Base-by-base conservation (phyloP, 2,329 filamentous ascomycete species). In the Blastomyces parvus region DNA sequence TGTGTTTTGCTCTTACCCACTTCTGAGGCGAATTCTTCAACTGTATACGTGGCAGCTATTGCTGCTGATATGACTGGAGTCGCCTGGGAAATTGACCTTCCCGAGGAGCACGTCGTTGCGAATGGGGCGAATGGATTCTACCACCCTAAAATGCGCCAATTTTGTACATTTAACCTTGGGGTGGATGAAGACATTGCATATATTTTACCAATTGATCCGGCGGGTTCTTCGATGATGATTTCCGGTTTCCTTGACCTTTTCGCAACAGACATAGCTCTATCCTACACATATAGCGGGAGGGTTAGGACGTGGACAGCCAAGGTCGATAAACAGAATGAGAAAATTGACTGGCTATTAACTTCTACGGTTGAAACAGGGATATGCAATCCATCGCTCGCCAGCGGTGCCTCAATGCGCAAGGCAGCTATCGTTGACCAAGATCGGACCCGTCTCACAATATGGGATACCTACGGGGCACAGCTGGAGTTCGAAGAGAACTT, bases 231-330 rank as follows among this genome's bases (percentile, higher is more conserved):
- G 48, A 84, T 87, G 1, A 81, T 87, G 2, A 84, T 86, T 13
- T 89, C 90, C 3, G 89, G 88, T 0, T 95, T 91, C 66, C 82
- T 96, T 40, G 91, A 96, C 73, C 84, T 90, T 0, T 96, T 96
- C 73, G 89, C 91, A 13, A 86, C 88, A 48, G 91, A 96, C 71
- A 86, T 95, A 59, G 91, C 90, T 14, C 86, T 96, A 33, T 94
- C 91, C 0, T 96, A 94, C 72, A 93, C 89, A 0, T 81, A 84
- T 27, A 82, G 82, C 11, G 92, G 91, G 0, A 79, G 87, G 6
- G 83, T 96, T 53, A 86, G 88, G 65, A 93, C 92, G 48, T 96
- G 91, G 91, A 91, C 91, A 3, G 90, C 90, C 3, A 85, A 87
- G 62, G 82, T 96, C 44, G 84, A 91, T 68, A 73, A 78, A 4